Base-by-base conservation (phyloP, 768 basidiomycete genomes). In the Suillus weaverae region DNA sequence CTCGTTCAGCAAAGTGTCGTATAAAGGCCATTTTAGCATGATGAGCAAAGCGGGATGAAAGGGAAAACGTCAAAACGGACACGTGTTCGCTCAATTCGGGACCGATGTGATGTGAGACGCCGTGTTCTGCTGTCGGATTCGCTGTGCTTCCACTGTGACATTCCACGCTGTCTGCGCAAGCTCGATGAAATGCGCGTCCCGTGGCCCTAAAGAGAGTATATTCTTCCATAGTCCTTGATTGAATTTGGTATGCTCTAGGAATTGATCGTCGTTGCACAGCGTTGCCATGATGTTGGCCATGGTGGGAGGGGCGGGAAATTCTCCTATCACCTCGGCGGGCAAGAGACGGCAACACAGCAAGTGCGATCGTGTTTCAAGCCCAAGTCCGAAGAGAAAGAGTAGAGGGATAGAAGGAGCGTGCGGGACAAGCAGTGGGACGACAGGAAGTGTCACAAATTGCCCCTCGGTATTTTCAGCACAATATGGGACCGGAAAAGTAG, bases 221-320 rank as follows among this genome's bases (percentile, higher is more conserved):
- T 90, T 90, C 69, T 81, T 83, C 88, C 89, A 88, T 59, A 89
- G 72, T n/a, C 89, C 88, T 51, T 85, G 83, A 70, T 86, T 89
- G 61, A 75, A 77, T 43, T 67, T 70, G 67, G 70, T 66, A 64
- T 75, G 71, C 57, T 69, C 67, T 22, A 75, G 70, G 43, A 82
- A 74, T 62, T 74, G 69, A 43, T 70, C 71, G 43, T 80, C 78
- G 61, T 76, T 79, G 72, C 77, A 76, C 30, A 79, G 65, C 5
- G 71, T 74, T 46, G 82, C 79, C 74, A 89, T 81, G 48, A 81
- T 75, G 30, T 78, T 73, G 1, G 86, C 78, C 88, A 89, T 89
- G 11, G 81, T 80, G 2, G 85, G 79, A 26, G 83, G 78, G 56
- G 88, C 82, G 4, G 88, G 88, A 71, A 88, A 90, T 73, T 90